Percentiles rank a stretch among this genome's conserved stretches.
These are phyloP conservation scores for Atkinsonella texensis DNA, from an alignment of 2,329 filamentous ascomycete species.

Conservation along the genomic window DNA sequence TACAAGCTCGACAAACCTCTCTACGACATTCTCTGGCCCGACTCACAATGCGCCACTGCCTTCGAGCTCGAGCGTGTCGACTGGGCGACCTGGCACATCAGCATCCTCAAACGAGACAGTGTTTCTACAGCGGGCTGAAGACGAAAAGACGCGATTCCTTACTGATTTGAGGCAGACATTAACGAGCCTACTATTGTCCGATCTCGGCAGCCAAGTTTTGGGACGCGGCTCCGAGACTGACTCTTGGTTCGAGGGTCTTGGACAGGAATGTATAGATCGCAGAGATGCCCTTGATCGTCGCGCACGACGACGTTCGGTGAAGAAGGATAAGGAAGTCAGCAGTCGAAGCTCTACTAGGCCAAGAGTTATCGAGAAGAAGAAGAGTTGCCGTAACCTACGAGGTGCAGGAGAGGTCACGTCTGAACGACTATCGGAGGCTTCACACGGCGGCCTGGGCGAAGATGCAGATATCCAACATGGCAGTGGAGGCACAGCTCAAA, in stretches of 20 bases:
- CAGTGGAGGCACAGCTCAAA: conserved; percentile 8
- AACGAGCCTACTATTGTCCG: conserved; percentile 75
- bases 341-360: conserved; percentile 33
- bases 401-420: conserved; percentile 30
- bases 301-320: conserved; percentile 26
- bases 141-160: conserved; percentile 70
- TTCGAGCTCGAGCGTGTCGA: conserved; percentile 34
- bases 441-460: conserved; percentile 26
- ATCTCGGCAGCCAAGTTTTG: conserved; percentile 77
- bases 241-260: conserved; percentile 64
- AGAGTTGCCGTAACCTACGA: conserved; percentile 55
- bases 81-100: conserved; percentile 50
- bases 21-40: conserved; percentile 34
- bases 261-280: conserved; percentile 52
- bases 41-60: conserved; percentile 28
- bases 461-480: conserved; percentile 18
- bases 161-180: conserved; percentile 66
- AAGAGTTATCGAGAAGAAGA: conserved; percentile 49
- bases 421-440: conserved; percentile 26
- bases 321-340: conserved; percentile 29
- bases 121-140: conserved; percentile 45
- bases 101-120: conserved; percentile 57
- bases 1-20: conserved; percentile 47
- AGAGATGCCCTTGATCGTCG: conserved; percentile 42
- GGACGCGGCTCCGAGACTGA: conserved; percentile 89